Evolutionary conservation across 345 rosid genomes (phyloP).

Genomic region (Corymbia maculata): DNA sequence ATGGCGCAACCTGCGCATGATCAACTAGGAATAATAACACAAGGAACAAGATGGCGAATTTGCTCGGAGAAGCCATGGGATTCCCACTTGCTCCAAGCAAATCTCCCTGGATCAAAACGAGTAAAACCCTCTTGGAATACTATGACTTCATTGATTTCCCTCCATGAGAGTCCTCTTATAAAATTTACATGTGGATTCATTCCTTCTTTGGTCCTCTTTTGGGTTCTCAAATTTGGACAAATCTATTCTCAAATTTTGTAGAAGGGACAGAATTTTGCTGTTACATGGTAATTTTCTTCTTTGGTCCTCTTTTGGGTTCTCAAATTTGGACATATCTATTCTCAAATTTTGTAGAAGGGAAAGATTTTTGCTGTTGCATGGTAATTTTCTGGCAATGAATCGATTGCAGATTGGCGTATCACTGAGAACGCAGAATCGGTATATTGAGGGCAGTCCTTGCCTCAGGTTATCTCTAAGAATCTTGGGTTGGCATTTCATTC

Average conservation of each 20-base stretch:
- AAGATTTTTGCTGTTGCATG: not conserved
- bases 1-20: rapidly evolving
- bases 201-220: not conserved
- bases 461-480: rapidly evolving
- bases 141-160: not conserved
- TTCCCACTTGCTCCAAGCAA: not conserved
- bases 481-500: rapidly evolving
- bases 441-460: not conserved
- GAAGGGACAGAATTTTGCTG: not conserved
- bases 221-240: not conserved
- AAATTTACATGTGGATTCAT: not conserved
- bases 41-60: not conserved
- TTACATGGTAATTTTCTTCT: not conserved
- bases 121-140: not conserved
- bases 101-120: not conserved
- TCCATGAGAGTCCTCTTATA: not conserved
- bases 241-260: not conserved
- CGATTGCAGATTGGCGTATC: not conserved
- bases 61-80: not conserved
- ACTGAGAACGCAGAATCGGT: rapidly evolving
- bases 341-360: not conserved
- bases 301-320: not conserved
- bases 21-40: not conserved
- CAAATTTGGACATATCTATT: not conserved
- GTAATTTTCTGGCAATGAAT: not conserved